These are phyloP conservation scores for Penicillium riverlandense DNA, from an alignment of 495 filamentous ascomycete genomes.

Conservation along the genomic window DNA sequence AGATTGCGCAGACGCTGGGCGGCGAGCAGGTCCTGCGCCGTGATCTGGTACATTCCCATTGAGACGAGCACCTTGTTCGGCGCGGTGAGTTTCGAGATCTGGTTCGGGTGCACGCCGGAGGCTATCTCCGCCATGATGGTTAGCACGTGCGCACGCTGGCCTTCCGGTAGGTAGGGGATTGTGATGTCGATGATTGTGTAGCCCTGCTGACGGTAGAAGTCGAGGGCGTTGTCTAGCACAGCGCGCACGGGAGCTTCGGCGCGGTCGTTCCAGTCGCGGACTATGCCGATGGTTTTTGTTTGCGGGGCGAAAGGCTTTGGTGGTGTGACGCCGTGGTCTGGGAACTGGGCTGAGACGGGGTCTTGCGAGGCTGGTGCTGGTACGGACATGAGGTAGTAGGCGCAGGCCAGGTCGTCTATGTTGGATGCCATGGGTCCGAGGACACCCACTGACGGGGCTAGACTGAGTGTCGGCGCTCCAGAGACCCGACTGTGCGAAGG, in stretches of 20 bases:
- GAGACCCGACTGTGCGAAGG: conserved; percentile 73
- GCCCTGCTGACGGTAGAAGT: conserved; percentile 50
- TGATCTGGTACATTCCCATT: conserved; percentile 52
- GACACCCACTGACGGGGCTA: conserved; percentile 58
- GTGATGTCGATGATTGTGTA: conserved; percentile 68
- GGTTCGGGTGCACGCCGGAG: conserved; percentile 27
- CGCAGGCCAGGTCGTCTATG: conserved; percentile 74
- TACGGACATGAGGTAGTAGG: conserved; percentile 68
- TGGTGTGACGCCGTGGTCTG: conserved; percentile 28
- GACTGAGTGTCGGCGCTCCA: conserved; percentile 49
- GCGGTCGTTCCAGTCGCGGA: conserved; percentile 65
- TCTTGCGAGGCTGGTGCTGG: conserved; percentile 54
- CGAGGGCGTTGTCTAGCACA: conserved; percentile 53
- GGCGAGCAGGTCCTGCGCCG: conserved; percentile 61
- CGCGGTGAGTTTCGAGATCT: conserved; percentile 49
- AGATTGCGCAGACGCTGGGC: conserved; percentile 68
- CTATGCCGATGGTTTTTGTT: conserved; percentile 60
- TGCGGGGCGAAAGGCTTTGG: conserved; percentile 12
- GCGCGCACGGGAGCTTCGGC: conserved; percentile 55
- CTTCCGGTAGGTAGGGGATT: conserved; percentile 68
- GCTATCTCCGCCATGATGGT: conserved; percentile 71
- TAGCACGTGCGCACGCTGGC: conserved; percentile 68
- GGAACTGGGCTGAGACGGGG: conserved; percentile 40
- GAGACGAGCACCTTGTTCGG: conserved; percentile 69
- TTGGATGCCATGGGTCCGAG: conserved; percentile 70